Conservation (phyloP, 768 basidiomycete species). For the Russula earlei region DNA sequence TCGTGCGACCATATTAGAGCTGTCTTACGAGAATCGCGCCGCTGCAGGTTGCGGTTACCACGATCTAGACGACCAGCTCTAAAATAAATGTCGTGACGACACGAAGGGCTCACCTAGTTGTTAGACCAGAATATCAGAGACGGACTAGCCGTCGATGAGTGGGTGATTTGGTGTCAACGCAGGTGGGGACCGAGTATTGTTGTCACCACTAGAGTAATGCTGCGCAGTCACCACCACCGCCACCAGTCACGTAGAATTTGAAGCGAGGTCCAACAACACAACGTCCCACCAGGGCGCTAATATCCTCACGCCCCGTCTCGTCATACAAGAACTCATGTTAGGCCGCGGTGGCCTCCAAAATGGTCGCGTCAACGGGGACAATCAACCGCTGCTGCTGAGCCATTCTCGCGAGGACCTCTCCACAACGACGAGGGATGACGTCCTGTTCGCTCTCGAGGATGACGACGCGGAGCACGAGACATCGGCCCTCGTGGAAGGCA, state of each 20-base stretch:
- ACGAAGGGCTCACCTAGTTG: no score
- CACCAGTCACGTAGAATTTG: no score
- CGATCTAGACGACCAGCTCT: no score
- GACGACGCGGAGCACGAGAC: slow-evolving; percentile 30
- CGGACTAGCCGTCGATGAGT: background rate
- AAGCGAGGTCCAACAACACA: no score
- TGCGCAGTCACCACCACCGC: no score
- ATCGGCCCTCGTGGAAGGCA: slow-evolving; percentile 23
- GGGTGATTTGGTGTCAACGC: no score
- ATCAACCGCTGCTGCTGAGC: slow-evolving; percentile 52
- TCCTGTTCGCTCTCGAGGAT: slow-evolving; percentile 47
- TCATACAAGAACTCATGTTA: slow-evolving; percentile 6
- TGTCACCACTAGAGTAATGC: no score
- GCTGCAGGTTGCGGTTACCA: no score
- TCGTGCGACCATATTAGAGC: background rate
- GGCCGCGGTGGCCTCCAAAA: slow-evolving; percentile 14
- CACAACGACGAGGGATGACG: slow-evolving; percentile 24
- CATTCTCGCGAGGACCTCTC: slow-evolving; percentile 30
- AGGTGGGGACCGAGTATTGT: no score
- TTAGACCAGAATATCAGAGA: background rate
- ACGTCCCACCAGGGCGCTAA: no score
- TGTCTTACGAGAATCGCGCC: background rate
- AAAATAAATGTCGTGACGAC: no score
- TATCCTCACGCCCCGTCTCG: no score
- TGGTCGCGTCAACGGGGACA: slow-evolving; percentile 31